Evolutionary conservation across 225 moss, liverwort and hornwort genomes (phyloP).

Genomic region (Polytrichum formosum): DNA sequence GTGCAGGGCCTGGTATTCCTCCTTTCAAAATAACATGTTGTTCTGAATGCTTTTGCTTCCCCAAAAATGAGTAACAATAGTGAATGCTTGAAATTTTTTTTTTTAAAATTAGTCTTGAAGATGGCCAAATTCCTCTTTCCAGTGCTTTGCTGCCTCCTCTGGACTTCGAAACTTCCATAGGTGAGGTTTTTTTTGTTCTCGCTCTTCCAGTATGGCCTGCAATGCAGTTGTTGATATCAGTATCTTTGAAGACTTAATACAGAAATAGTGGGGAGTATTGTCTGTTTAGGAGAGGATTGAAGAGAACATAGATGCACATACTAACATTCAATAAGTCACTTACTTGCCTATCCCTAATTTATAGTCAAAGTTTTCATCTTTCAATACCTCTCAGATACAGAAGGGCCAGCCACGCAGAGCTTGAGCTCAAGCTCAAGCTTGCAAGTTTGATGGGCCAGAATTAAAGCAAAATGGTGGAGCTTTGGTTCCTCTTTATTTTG

Average conservation of each 20-base stretch:
- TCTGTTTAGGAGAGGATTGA: too few species aligned
- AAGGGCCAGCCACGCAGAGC: too few species aligned
- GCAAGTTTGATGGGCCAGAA: neutral
- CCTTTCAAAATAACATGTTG: too few species aligned
- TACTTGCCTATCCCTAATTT: too few species aligned
- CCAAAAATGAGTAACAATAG: neutral
- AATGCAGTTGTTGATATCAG: neutral
- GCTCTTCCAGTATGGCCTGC: constrained; percentile 49
- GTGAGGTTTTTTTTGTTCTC: constrained; percentile 30
- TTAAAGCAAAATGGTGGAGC: neutral
- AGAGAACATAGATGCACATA: too few species aligned
- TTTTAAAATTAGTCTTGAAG: constrained; percentile 17
- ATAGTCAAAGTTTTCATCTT: too few species aligned
- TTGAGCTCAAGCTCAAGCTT: too few species aligned
- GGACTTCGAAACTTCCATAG: constrained; percentile 53
- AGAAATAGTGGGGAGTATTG: too few species aligned
- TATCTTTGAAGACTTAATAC: neutral
- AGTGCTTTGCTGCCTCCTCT: constrained; percentile 42
- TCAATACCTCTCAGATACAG: too few species aligned
- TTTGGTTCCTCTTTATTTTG: too few species aligned
- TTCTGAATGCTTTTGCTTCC: too few species aligned
- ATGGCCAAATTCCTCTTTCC: constrained; percentile 62
- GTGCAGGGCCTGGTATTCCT: neutral
- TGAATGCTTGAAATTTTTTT: neutral
- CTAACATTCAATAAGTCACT: too few species aligned